phyloP scores from a whole-genome alignment of 1,284 basidiomycete species.

The Ceratobasidium sp. region DNA sequence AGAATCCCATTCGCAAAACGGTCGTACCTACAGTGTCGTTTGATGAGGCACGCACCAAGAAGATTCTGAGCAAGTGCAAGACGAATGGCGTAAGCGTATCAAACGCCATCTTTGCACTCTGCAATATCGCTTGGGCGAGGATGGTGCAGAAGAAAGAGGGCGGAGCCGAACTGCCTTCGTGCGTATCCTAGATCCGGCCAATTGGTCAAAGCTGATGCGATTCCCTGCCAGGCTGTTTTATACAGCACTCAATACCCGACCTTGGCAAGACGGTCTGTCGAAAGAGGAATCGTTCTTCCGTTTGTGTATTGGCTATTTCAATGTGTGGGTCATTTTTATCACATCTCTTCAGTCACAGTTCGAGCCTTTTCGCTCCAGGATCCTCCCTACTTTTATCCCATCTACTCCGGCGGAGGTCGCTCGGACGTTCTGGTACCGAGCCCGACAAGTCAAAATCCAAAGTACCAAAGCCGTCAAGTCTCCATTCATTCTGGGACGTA shows the following conservation, averaged over 20 bases:
- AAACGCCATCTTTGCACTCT: slow-evolving; percentile 74
- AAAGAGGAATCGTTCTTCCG: slow-evolving; percentile 64
- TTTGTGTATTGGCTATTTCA: slow-evolving; percentile 81
- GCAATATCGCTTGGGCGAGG: slow-evolving; percentile 74
- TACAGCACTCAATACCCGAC: slow-evolving; percentile 76
- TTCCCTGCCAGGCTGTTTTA: slow-evolving; percentile 69
- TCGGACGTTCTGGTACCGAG: slow-evolving; percentile 74
- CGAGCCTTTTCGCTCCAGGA: slow-evolving; percentile 37
- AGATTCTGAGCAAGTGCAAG: slow-evolving; percentile 70
- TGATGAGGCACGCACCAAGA: slow-evolving; percentile 61
- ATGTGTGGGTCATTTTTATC: slow-evolving; percentile 61
- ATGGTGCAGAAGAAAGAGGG: slow-evolving; percentile 53
- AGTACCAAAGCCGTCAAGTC: slow-evolving; percentile 67
- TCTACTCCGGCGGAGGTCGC: slow-evolving; percentile 45
- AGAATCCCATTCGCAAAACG: slow-evolving; percentile 58
- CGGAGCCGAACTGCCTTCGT: slow-evolving; percentile 62
- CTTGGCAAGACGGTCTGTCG: slow-evolving; percentile 58
- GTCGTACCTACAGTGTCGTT: slow-evolving; percentile 70
- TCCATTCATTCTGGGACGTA: slow-evolving; percentile 64
- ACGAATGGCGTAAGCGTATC: slow-evolving; percentile 74
- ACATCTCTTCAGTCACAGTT: no score
- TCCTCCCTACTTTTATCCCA: slow-evolving; percentile 73
- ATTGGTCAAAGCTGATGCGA: background rate
- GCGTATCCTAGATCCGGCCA: slow-evolving; percentile 43
- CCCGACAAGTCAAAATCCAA: slow-evolving; percentile 70